These are phyloP conservation scores for Backusella tuberculispora DNA, from an alignment of 192 early-diverging fungal genomes.

Conservation along the genomic window DNA sequence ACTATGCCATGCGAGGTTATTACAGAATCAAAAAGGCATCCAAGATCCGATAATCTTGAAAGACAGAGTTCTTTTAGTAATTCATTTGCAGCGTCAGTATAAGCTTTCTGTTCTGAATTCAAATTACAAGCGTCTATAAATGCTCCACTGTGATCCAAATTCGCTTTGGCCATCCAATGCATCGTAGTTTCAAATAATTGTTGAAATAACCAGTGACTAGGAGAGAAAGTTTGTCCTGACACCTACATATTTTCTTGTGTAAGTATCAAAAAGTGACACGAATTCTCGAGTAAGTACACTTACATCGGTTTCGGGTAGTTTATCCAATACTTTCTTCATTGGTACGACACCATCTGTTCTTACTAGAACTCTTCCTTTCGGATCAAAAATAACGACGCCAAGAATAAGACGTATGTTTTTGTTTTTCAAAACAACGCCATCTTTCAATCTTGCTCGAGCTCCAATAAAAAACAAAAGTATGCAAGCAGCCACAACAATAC, in stretches of 20 bases:
- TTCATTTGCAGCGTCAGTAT: conserved; percentile 15
- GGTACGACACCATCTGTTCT: conserved; percentile 40
- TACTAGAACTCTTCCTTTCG: conserved; percentile 36
- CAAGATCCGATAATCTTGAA: conserved; percentile 1
- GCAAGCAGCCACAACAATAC: conserved; percentile 31
- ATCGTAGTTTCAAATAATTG: conserved; percentile 15
- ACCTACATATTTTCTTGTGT: background rate
- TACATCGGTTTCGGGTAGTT: background rate
- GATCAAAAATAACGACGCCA: conserved; percentile 35
- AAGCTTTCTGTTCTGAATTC: background rate
- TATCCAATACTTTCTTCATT: conserved; percentile 27
- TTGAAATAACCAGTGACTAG: conserved; percentile 10
- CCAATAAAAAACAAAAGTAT: conserved; percentile 16
- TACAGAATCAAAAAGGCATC: conserved; percentile 12
- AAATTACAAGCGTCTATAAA: background rate
- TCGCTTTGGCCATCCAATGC: background rate
- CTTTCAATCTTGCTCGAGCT: background rate
- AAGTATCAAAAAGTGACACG: background rate
- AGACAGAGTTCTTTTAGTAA: background rate
- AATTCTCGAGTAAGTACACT: background rate
- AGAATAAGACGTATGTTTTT: conserved; percentile 32
- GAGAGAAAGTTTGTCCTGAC: background rate
- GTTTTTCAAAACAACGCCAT: conserved; percentile 12
- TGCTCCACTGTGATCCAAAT: background rate
- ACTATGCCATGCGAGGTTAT: conserved; percentile 14